Evolutionary conservation across 352 stramenopile genomes (phyloP).

Genomic region (Globisporangium orthogonon): DNA sequence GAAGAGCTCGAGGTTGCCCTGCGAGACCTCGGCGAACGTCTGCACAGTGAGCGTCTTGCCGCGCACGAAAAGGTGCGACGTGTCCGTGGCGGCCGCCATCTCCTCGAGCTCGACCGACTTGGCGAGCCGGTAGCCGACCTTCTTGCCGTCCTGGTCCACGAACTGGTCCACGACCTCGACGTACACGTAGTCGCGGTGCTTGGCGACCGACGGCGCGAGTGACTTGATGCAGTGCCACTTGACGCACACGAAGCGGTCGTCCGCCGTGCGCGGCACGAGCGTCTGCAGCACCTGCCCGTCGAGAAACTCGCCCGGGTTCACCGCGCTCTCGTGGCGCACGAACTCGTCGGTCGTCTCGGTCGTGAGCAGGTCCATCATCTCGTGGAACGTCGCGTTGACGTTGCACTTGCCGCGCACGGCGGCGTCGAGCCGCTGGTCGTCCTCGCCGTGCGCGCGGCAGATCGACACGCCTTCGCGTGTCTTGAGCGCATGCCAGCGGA

Average conservation of each 20-base stretch:
- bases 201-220: constrained; percentile 62
- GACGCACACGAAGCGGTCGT: constrained; percentile 70
- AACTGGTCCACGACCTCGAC: constrained; percentile 81
- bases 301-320: constrained; percentile 73
- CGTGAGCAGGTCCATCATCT: constrained; percentile 74
- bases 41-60: constrained; percentile 72
- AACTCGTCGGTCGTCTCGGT: constrained; percentile 69
- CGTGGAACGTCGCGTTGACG: constrained; percentile 60
- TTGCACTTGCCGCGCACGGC: constrained; percentile 70
- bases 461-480: constrained; percentile 64
- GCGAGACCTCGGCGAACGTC: constrained; percentile 56
- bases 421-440: constrained; percentile 56
- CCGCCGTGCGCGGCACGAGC: constrained; percentile 50
- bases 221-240: constrained; percentile 82
- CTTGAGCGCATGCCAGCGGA: constrained; percentile 66
- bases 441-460: constrained; percentile 52
- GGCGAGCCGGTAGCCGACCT: constrained; percentile 61
- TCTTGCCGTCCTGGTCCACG: constrained; percentile 44
- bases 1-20: constrained; percentile 57
- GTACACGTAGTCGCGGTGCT: constrained; percentile 80
- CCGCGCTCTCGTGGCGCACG: constrained; percentile 43
- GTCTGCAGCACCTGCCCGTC: constrained; percentile 74
- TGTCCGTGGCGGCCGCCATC: constrained; percentile 26
- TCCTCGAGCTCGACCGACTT: constrained; percentile 74
- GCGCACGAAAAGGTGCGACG: constrained; percentile 53